Percentiles rank a stretch among this genome's conserved stretches.
phyloP scores from a whole-genome alignment of 768 basidiomycete species.

The Leucocoprinus birnbaumii region DNA sequence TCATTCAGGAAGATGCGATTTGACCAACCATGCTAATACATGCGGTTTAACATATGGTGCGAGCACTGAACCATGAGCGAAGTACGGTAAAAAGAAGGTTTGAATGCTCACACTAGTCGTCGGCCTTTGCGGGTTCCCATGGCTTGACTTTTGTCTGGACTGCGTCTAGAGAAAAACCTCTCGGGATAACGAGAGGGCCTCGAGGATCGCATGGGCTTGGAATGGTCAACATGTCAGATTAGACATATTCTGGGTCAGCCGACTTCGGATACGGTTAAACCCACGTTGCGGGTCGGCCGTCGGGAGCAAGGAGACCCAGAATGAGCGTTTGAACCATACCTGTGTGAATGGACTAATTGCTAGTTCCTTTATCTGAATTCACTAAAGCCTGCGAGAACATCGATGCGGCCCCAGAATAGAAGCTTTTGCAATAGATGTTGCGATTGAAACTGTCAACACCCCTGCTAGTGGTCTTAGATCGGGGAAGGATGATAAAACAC shows the following conservation, averaged over 20 bases:
- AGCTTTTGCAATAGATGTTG: no score
- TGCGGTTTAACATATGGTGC: neutral
- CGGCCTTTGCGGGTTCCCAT: constrained; percentile 5
- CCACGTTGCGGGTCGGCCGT: neutral
- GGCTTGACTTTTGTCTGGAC: neutral
- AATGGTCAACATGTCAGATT: neutral
- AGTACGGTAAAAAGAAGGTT: neutral
- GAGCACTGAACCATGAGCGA: neutral
- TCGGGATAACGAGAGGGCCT: neutral
- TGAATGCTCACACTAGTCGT: neutral
- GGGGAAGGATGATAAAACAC: no score
- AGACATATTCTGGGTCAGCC: neutral
- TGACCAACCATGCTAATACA: neutral
- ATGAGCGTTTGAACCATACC: neutral
- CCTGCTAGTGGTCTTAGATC: no score
- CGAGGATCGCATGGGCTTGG: neutral
- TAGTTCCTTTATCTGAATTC: neutral
- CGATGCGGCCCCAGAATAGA: no score
- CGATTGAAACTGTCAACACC: no score
- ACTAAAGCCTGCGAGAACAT: no score
- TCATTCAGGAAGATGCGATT: neutral
- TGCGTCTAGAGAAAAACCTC: no score
- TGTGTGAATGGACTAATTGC: neutral
- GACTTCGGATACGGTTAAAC: neutral
- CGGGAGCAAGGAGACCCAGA: neutral